Evolutionary conservation across 1,284 basidiomycete genomes (phyloP), one percentile per base, ranked within the genome.

Genomic region (Dichomitus squalens): DNA sequence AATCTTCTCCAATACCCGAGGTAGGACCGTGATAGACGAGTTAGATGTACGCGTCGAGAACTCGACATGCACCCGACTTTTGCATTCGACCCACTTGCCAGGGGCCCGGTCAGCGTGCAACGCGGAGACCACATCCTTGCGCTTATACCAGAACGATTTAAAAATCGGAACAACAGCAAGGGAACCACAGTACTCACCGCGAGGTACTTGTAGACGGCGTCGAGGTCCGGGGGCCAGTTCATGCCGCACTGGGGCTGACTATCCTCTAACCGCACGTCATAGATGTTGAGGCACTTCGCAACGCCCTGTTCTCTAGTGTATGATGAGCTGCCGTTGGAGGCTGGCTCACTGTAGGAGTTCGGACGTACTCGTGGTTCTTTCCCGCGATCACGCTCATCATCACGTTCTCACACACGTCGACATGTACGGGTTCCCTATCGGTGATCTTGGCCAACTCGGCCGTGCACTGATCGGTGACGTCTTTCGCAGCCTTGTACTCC

Each of bases 211-310:
- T 88, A 90, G 36, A 98, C 81, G 47, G 89, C 85, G 8, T 79
- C 72, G 23, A 99, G 83, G 64, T 95, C 93, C n/a, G 89, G 87
- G 4, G 96, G 96, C 96, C 96, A 99, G 73, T 96, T 96, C 93
- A 98, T 93, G 1, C 96, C 96, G 73, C 96, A 99, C 2, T 86
- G 88, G n/a, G 96, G 96, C 46, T 73, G 78, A 12, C 81, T 82
- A 71, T 99, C 97, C 53, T 90, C 86, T 27, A 93, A 76, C 33
- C 97, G 88, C 20, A 98, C 85, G 69, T 99, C 97, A 68, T 99
- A 99, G 44, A 98, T 87, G 72, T 99, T 99, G 67, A 96, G 79
- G 73, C 96, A 99, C 73, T 86, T 89, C 36, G 80, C 73, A 60
- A 82, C 74, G 5, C 88, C 90, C 52, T 95, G 80, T 21, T 89